Base-by-base conservation (phyloP, 1,284 basidiomycete species). In the Pholiota adiposa region DNA sequence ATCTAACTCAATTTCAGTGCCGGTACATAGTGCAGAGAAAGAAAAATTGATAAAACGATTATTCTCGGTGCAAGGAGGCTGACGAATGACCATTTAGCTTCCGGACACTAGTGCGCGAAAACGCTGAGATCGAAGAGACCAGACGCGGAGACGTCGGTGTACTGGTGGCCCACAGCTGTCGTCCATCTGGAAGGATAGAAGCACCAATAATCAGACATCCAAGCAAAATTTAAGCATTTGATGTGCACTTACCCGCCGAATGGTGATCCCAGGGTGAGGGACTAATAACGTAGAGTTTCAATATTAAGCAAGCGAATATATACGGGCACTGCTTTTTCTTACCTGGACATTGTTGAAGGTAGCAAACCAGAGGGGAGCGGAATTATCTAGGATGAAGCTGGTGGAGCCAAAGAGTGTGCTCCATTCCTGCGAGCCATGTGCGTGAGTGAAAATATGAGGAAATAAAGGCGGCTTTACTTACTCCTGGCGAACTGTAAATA, bases 401-500 rank as follows among this genome's bases (percentile, higher is more conserved):
- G 59, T 63, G 4, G 69, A 68, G 3, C 69, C 67, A 25, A 70
- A 70, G 12, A 70, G 49, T n/a, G 53, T 68, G 50, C 67, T 61
- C 67, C 67, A 68, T 60, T 68, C 67, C 66, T 67, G n/a, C 19
- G 8, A 9, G 9, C 9, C 8, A 33, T 2, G 52, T 7, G 21
- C n/a, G 25, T 16, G 11, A 21, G 19, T 16, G 12, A n/a, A 38
- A 14, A 38, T 38, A 38, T 14, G 36, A 16, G 36, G 36, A 38
- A 38, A 16, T 12, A 6, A n/a, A n/a, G 19, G 43, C 14, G 33
- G 12, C n/a, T 16, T 27, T 29, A 63, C 61, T 48, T 51, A 65
- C 69, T 40, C 69, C 69, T 38, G 69, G 69, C 14, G 51, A 59
- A 23, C 64, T 66, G 58, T 70, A 70, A 23, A 68, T 70, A 16